Conservation (phyloP, 2,329 filamentous ascomycete genomes). For the Ambrosiella xylebori region DNA sequence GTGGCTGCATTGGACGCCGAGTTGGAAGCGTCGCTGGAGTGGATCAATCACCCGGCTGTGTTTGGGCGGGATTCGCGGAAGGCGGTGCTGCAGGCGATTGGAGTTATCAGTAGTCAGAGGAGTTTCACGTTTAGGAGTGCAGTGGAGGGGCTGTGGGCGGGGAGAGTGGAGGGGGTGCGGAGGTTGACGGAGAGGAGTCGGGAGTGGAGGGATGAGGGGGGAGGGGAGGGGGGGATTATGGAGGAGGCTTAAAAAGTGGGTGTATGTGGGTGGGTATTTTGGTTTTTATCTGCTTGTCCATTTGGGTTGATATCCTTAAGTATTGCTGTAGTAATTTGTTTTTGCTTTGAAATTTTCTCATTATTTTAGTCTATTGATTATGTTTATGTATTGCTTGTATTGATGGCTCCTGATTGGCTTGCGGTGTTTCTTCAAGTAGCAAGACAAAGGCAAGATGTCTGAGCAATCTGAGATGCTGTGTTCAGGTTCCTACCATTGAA, state of each 20-base stretch:
- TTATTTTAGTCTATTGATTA: too few species aligned
- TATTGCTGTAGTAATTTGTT: too few species aligned
- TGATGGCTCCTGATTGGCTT: too few species aligned
- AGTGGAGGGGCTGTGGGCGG: conserved; percentile 78
- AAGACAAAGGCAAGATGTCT: too few species aligned
- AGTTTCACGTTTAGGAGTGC: conserved; percentile 86
- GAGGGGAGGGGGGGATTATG: conserved; percentile 50
- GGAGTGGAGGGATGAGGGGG: conserved; percentile 78
- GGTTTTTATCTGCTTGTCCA: conserved; percentile 1
- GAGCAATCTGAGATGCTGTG: too few species aligned
- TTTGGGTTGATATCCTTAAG: not conserved
- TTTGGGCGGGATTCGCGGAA: conserved; percentile 90
- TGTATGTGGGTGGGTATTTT: not conserved
- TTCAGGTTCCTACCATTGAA: too few species aligned
- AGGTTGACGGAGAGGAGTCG: conserved; percentile 66
- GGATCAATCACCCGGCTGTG: conserved; percentile 93
- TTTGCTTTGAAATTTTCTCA: too few species aligned
- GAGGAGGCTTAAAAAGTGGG: conserved; percentile 32
- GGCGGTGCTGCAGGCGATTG: conserved; percentile 87
- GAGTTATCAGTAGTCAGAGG: conserved; percentile 86
- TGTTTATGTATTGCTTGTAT: too few species aligned
- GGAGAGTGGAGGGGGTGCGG: conserved; percentile 64
- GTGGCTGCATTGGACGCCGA: conserved; percentile 82
- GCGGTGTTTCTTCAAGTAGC: too few species aligned
- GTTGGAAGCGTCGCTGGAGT: conserved; percentile 77